Base-by-base conservation (phyloP, 768 basidiomycete species). In the Boletales sp. region DNA sequence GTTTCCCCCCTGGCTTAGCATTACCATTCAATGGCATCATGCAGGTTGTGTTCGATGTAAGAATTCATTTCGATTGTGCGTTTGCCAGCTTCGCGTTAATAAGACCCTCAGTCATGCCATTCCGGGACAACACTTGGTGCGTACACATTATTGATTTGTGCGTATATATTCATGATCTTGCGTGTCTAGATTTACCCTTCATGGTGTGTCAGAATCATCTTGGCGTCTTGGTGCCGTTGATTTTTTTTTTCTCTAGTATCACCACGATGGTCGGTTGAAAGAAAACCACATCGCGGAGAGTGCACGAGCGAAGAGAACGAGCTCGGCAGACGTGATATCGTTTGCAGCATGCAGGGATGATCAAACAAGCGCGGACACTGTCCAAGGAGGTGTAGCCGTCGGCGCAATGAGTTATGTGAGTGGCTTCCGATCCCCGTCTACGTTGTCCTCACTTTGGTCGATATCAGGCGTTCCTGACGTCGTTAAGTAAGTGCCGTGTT, bases 381-480 rank as follows among this genome's bases (percentile, higher is more conserved):
- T 79, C 44, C 71, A 77, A 25, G 74, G 73, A 19, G 84, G 84
- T 18, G 71, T 79, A 5, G 83, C 87, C 0, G 82, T 86, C 8
- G 88, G 88, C 3, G 88, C 87, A 4, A 90, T 90, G 84, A 87
- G 86, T 65, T 76, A 85, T 67, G 87, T 87, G 61, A 43, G 85
- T 70, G 8, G n/a, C 7, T 33, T 14, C 37, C 19, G 8, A 13
- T 32, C 2, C 19, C 8, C 32, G 4, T 21, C 19, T 9, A 6
- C 10, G 34, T n/a, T 5, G 31, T 5, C 19, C 45, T 59, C 10
- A 65, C 37, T 13, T 46, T 8, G 33, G 30, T 21, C 34, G n/a
- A 30, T 14, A 28, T 15, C 45, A 89, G 85, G 86, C 85, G 0
- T 84, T 87, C 58, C 74, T 85, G 41, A 70, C 64, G 4, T 67